A percentile compares a stretch with the other conserved stretches of the same genome.
phyloP scores from a whole-genome alignment of 306 rosid species.

The Malus asiatica region DNA sequence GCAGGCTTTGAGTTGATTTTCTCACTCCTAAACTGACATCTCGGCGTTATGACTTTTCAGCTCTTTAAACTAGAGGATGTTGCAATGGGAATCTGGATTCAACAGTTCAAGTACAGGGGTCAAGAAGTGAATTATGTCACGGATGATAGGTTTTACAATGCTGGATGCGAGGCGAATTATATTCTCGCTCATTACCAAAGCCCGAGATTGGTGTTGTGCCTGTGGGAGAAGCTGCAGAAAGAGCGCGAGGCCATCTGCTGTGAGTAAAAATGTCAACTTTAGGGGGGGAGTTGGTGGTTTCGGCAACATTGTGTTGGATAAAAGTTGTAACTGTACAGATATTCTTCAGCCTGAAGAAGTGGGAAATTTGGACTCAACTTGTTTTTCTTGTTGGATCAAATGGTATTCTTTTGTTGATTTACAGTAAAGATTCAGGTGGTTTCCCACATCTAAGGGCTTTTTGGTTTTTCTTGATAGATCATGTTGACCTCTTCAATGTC shows the following conservation, averaged over 20 bases:
- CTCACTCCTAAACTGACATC: not conserved
- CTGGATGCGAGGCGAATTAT: slow-evolving; percentile 72
- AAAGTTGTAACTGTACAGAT: not conserved
- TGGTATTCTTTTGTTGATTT: not conserved
- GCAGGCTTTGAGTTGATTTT: not conserved
- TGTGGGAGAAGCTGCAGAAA: slow-evolving; percentile 85
- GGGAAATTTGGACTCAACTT: not conserved
- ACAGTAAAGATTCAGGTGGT: not conserved
- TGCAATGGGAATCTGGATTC: slow-evolving; percentile 94
- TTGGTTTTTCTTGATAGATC: too few species aligned
- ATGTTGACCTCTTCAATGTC: too few species aligned
- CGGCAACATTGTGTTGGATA: not conserved
- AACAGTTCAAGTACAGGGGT: slow-evolving; percentile 55
- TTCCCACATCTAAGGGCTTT: not conserved
- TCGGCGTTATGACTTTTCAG: slow-evolving; percentile 23
- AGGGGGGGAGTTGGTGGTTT: not conserved
- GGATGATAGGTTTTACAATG: slow-evolving; percentile 76
- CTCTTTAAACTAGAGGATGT: slow-evolving; percentile 94
- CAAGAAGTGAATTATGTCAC: slow-evolving; percentile 57
- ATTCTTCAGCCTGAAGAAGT: not conserved
- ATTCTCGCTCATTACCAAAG: slow-evolving; percentile 81
- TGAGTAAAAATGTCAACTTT: slow-evolving; percentile 38
- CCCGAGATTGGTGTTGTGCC: slow-evolving; percentile 78
- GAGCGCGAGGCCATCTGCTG: slow-evolving; percentile 57
- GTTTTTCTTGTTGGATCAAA: not conserved